Evolutionary conservation across 176 grass and related monocot genomes (phyloP).

Genomic region (Eleusine indica): DNA sequence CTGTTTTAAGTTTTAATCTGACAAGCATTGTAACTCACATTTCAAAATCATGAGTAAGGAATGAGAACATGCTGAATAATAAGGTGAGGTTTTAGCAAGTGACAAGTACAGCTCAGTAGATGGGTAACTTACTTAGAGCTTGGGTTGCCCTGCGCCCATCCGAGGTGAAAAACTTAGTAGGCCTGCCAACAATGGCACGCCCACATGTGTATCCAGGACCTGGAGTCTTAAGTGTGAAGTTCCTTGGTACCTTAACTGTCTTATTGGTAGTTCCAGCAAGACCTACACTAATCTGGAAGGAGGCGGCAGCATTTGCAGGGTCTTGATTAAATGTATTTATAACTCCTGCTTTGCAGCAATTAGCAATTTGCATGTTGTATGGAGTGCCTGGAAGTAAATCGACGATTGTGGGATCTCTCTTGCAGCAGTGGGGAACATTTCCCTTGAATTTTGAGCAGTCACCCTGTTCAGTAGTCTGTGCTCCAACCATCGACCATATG

Average conservation of each 20-base stretch:
- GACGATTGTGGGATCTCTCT: constrained; percentile 63
- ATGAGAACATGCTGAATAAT: constrained; percentile 28
- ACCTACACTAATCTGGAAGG: constrained; percentile 85
- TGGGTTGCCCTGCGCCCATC: constrained; percentile 77
- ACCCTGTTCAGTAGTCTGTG: constrained; percentile 80
- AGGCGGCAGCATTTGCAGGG: constrained; percentile 60
- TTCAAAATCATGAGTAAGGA: constrained; percentile 15
- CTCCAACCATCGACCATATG: constrained; percentile 91
- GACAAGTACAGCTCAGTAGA: constrained; percentile 20
- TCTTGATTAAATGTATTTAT: constrained; percentile 69
- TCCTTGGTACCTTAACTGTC: constrained; percentile 68
- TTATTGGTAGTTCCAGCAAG: constrained; percentile 78
- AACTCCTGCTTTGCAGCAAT: constrained; percentile 85
- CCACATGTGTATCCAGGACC: constrained; percentile 88
- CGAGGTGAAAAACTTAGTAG: constrained; percentile 50
- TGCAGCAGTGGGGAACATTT: constrained; percentile 62
- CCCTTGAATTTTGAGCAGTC: constrained; percentile 85
- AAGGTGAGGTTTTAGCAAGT: neutral
- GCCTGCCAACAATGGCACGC: constrained; percentile 53
- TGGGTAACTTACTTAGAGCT: constrained; percentile 75
- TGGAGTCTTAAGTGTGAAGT: constrained; percentile 81
- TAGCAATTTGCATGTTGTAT: constrained; percentile 78
- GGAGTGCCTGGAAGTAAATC: constrained; percentile 81
- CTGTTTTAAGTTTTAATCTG: neutral
- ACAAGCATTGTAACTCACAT: constrained; percentile 21